Evolutionary conservation across 163 green algal genomes (phyloP), one percentile per base, ranked within the genome.

Genomic region (Volvox carteri): DNA sequence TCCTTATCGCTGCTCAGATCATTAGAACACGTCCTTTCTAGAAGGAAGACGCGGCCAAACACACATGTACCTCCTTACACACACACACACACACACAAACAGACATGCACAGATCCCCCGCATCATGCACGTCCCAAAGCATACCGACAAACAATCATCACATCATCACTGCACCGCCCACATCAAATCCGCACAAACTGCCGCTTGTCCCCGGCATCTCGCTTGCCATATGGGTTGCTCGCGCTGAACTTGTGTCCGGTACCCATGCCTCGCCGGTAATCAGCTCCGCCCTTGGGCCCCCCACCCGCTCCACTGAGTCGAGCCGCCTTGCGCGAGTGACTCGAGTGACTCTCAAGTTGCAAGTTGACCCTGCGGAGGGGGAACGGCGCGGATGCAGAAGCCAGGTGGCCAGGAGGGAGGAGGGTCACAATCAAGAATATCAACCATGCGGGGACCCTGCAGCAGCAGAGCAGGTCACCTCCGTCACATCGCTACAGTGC

Each of bases 211-310:
- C 91, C 92, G 19, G 60, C 86, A 11, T 80, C 67, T 2, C 92
- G 90, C 67, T 95, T 95, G 44, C 97, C 97, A 86, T 99, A 98
- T 0, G 97, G 97, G 89, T 99, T 99, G 14, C 85, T 84, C 1
- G 95, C 95, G 80, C 93, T 98, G 93, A 99, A 99, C 35, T 89
- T 88, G 90, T 98, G 97, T 0, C 97, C 97, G 28, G 90, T 93
- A 23, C 48, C 46, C 72, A 84, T 76, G 2, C 84, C 84, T 3
- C 94, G 93, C 33, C 91, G 85, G 88, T 97, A 97, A 90, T 97
- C 93, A 1, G 87, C 95, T 2, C 86, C 89, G n/a, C 86, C 90
- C 80, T 89, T 86, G 46, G 86, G 78, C 21, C 54, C 77, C 9
- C 72, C 85, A 18, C 44, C 62, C 7, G 21, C 44, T n/a, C 21